These are phyloP conservation scores for Tricholoma furcatifolium DNA, from an alignment of 768 basidiomycete genomes.

Conservation along the genomic window DNA sequence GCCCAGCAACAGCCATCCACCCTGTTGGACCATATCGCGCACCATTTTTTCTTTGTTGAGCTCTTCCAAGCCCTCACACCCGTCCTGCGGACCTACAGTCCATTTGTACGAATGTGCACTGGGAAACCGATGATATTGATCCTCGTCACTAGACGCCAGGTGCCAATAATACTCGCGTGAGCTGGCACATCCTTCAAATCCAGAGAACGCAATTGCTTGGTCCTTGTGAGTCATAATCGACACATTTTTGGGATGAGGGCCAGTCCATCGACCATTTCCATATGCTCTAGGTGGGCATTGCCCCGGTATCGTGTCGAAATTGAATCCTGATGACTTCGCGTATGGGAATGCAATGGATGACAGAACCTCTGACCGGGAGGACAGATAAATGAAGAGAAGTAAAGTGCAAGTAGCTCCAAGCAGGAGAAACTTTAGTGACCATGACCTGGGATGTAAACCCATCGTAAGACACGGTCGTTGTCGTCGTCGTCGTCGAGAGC, in stretches of 20 bases:
- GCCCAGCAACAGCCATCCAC: constrained; percentile 68
- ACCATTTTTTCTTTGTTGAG: constrained; percentile 45
- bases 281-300: constrained; percentile 33
- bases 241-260: constrained; percentile 28
- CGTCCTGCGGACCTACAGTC: constrained; percentile 39
- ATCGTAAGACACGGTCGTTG: not conserved
- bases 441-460: constrained; percentile 21
- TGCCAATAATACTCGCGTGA: constrained; percentile 66
- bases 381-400: constrained; percentile 24
- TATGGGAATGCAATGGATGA: constrained; percentile 5
- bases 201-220: constrained; percentile 52
- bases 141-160: constrained; percentile 48
- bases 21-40: constrained; percentile 60
- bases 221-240: constrained; percentile 34
- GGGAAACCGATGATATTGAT: constrained; percentile 53
- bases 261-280: constrained; percentile 37
- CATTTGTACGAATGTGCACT: constrained; percentile 51
- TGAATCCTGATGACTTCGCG: constrained; percentile 3
- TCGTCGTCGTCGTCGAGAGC: no score
- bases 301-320: constrained; percentile 10
- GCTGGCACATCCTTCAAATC: constrained; percentile 61
- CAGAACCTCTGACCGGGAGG: constrained; percentile 12
- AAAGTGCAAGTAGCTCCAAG: constrained; percentile 20
- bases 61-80: constrained; percentile 39
- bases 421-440: constrained; percentile 18